A percentile compares a stretch with the other conserved stretches of the same genome.
Evolutionary conservation across 2,329 filamentous ascomycete species (phyloP).

Genomic region (Polytolypa hystricis): DNA sequence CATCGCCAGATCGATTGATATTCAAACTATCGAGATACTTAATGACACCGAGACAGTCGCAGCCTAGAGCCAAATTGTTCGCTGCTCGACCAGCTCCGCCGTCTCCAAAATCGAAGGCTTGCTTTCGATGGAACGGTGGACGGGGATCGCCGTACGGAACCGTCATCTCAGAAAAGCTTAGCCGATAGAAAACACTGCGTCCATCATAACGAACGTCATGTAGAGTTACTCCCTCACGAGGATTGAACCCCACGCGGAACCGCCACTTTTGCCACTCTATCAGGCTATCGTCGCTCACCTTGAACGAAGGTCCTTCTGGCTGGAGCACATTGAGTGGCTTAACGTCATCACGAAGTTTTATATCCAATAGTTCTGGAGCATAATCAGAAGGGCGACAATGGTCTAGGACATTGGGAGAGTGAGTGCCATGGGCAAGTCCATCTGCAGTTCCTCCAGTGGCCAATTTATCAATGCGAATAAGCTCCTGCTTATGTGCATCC

Average conservation of each 20-base stretch:
- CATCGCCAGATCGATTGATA: conserved; percentile 41
- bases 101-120: conserved; percentile 59
- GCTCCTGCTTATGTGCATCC: conserved; percentile 44
- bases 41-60: conserved; percentile 56
- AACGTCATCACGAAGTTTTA: conserved; percentile 39
- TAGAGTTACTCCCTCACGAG: conserved; percentile 55
- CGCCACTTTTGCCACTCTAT: conserved; percentile 55
- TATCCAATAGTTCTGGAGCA: conserved; percentile 38
- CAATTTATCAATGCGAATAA: conserved; percentile 48
- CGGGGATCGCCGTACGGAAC: conserved; percentile 55
- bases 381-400: conserved; percentile 46
- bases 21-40: conserved; percentile 49
- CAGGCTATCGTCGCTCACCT: conserved; percentile 38
- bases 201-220: conserved; percentile 56
- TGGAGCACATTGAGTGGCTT: conserved; percentile 62
- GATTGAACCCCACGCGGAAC: conserved; percentile 57
- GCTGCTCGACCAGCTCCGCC: conserved; percentile 51
- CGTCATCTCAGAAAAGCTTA: conserved; percentile 56
- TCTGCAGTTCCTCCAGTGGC: conserved; percentile 43
- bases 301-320: conserved; percentile 55
- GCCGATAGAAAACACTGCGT: conserved; percentile 51
- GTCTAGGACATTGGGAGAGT: conserved; percentile 38
- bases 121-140: conserved; percentile 53
- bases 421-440: conserved; percentile 30
- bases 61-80: conserved; percentile 56